A percentile compares a stretch with the other conserved stretches of the same genome.
Evolutionary conservation across 225 moss, liverwort and hornwort species (phyloP).

Genomic region (Polytrichum commune): DNA sequence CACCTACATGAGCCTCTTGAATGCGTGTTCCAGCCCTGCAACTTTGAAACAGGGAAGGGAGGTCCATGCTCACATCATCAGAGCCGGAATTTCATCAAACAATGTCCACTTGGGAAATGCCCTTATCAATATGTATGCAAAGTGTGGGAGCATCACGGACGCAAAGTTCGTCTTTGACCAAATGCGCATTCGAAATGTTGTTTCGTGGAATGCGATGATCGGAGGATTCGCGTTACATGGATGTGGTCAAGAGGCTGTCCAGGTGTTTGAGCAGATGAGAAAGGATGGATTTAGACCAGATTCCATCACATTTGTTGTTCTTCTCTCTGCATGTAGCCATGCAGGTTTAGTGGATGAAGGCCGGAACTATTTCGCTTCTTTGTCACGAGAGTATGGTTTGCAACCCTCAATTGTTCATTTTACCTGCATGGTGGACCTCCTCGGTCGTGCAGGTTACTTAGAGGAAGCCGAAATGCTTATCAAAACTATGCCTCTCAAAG

Average conservation of each 20-base stretch:
- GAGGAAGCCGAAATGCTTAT: neutral
- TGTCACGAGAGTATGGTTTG: neutral
- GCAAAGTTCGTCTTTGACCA: neutral
- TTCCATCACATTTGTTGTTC: slow-evolving; percentile 3
- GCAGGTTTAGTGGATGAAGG: slow-evolving; percentile 12
- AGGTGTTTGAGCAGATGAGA: slow-evolving; percentile 4
- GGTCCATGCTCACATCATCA: neutral
- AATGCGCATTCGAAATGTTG: neutral
- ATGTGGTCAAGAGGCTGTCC: slow-evolving; percentile 2
- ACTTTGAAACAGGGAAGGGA: slow-evolving; percentile 8
- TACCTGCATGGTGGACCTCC: slow-evolving; percentile 4
- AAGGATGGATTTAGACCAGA: slow-evolving; percentile 3
- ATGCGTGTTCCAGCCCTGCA: neutral
- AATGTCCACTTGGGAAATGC: slow-evolving; percentile 2
- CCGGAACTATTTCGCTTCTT: neutral
- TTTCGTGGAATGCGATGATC: slow-evolving; percentile 2
- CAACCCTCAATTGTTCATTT: slow-evolving; percentile 3
- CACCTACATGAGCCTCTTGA: slow-evolving; percentile 7
- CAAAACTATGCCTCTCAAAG: neutral
- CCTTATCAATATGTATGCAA: slow-evolving; percentile 6
- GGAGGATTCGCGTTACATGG: slow-evolving; percentile 4
- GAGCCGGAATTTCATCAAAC: neutral
- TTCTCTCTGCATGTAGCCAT: slow-evolving; percentile 13
- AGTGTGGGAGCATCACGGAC: slow-evolving; percentile 8
- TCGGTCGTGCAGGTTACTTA: slow-evolving; percentile 7